Evolutionary conservation across 495 filamentous ascomycete genomes (phyloP).

Genomic region (Chaetomium fimeti): DNA sequence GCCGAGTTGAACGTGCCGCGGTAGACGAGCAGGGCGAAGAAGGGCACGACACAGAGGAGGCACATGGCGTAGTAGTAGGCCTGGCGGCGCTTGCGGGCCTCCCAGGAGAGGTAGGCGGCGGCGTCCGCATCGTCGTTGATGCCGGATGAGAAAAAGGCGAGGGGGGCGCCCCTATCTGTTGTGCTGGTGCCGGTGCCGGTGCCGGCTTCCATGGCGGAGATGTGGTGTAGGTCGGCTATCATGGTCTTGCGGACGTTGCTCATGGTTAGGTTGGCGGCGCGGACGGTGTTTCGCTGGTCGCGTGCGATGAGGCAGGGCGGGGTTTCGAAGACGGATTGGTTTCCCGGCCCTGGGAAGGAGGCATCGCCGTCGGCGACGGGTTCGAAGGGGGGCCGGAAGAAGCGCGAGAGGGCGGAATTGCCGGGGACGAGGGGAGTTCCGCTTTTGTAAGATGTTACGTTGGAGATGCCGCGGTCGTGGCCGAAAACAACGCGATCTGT

Average conservation of each 20-base stretch:
- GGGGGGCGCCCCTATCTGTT: not conserved
- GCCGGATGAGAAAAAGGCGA: not conserved
- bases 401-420: constrained; percentile 15
- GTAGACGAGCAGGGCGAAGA: constrained; percentile 35
- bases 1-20: constrained; percentile 30
- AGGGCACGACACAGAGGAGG: constrained; percentile 36
- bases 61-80: constrained; percentile 35
- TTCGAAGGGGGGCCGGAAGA: constrained; percentile 1
- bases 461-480: constrained; percentile 8
- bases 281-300: constrained; percentile 1
- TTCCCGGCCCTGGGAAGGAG: not conserved
- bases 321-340: not conserved
- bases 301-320: constrained; percentile 12
- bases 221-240: constrained; percentile 15
- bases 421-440: constrained; percentile 5
- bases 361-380: not conserved
- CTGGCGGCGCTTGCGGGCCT: constrained; percentile 27
- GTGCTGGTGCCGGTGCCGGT: constrained; percentile 1
- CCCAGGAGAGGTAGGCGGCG: constrained; percentile 32
- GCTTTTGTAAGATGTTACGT: constrained; percentile 14
- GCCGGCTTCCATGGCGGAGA: constrained; percentile 21
- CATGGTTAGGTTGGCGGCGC: not conserved
- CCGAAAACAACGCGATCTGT: not conserved
- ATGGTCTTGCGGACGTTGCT: not conserved
- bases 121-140: constrained; percentile 11